These are phyloP conservation scores for Ascochyta pisi DNA, from an alignment of 2,329 filamentous ascomycete species.

Conservation along the genomic window DNA sequence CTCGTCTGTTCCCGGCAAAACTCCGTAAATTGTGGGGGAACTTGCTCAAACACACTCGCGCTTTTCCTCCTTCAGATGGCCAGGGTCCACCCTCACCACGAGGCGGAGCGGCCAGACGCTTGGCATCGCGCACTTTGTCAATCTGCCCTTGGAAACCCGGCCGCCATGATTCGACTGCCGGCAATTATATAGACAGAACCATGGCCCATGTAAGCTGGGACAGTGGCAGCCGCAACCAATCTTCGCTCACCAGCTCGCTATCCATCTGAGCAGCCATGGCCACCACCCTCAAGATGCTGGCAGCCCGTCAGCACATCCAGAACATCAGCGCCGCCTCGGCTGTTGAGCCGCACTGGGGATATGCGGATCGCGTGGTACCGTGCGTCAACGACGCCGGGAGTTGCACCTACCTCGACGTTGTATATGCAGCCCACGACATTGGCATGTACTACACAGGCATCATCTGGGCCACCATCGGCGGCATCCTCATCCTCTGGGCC, in stretches of 20 bases:
- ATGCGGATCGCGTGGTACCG: conserved; percentile 60
- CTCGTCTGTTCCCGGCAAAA: conserved; percentile 14
- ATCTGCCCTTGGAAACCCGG: conserved; percentile 12
- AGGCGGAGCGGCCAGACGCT: conserved; percentile 24
- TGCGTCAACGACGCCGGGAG: conserved; percentile 65
- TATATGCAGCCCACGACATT: conserved; percentile 62
- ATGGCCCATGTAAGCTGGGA: neutral
- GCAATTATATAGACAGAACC: conserved; percentile 12
- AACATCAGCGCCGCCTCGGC: conserved; percentile 49
- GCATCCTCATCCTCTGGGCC: conserved; percentile 55
- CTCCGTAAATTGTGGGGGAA: conserved; percentile 36
- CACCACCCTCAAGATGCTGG: conserved; percentile 23
- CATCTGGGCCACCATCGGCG: conserved; percentile 62
- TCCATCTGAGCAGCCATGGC: conserved; percentile 25
- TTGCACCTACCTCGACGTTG: conserved; percentile 64
- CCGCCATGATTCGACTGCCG: conserved; percentile 15
- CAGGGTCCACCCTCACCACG: conserved; percentile 12
- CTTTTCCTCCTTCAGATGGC: conserved; percentile 12
- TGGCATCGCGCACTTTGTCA: conserved; percentile 22
- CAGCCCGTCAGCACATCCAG: conserved; percentile 42
- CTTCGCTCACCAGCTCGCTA: conserved; percentile 19
- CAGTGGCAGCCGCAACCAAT: conserved; percentile 13
- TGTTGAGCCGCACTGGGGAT: conserved; percentile 63
- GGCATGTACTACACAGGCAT: conserved; percentile 65
- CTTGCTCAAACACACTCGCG: conserved; percentile 41